A percentile compares a stretch with the other conserved stretches of the same genome.
These are phyloP conservation scores for Trichoderma atroviride DNA, from an alignment of 2,329 filamentous ascomycete species.

Conservation along the genomic window DNA sequence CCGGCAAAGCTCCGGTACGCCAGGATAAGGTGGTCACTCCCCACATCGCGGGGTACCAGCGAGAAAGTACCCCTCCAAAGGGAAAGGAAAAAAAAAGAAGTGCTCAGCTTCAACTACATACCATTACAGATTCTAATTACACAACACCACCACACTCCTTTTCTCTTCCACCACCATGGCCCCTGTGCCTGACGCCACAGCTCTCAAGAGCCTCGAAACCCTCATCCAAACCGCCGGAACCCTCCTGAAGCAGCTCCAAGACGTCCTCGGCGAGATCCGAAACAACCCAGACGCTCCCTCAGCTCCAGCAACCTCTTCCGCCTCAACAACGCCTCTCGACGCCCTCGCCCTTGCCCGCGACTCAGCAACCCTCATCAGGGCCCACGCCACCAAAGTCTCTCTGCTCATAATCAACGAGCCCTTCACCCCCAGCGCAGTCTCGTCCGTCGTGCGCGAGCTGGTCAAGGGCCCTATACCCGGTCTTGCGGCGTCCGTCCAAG, in stretches of 20 bases:
- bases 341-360: constrained; percentile 71
- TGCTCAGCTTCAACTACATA: neutral
- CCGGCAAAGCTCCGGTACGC: constrained; percentile 23
- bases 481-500: constrained; percentile 69
- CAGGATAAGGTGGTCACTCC: neutral
- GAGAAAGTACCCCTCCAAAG: constrained; percentile 24
- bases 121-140: neutral
- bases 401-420: constrained; percentile 85
- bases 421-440: constrained; percentile 77
- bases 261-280: constrained; percentile 46
- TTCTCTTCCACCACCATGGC: constrained; percentile 31
- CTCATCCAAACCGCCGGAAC: constrained; percentile 43
- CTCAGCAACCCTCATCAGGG: constrained; percentile 71
- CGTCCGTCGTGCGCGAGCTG: constrained; percentile 71
- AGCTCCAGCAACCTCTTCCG: constrained; percentile 24
- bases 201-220: constrained; percentile 44
- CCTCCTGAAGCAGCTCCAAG: constrained; percentile 49
- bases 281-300: constrained; percentile 30
- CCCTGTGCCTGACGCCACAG: constrained; percentile 31
- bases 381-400: constrained; percentile 84
- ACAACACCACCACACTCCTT: neutral
- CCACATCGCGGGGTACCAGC: constrained; percentile 25
- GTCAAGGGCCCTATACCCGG: constrained; percentile 72
- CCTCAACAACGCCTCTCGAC: constrained; percentile 45
- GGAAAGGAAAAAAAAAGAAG: constrained; percentile 14